Conservation (phyloP, 768 basidiomycete genomes). For the Amanita pseudoporphyria region DNA sequence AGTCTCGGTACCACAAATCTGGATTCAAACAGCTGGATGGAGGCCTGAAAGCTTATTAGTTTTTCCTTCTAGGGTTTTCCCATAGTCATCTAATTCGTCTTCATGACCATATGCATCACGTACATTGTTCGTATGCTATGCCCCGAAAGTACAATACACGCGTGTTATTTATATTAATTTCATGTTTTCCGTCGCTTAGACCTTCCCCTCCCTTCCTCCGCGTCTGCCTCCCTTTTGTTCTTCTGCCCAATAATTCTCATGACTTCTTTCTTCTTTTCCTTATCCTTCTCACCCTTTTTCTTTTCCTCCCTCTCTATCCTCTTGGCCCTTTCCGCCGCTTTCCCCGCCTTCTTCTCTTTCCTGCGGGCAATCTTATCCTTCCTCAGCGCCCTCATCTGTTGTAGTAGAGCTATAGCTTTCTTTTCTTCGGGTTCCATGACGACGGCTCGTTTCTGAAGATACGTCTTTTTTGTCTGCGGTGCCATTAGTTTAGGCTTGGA, state of each 20-base stretch:
- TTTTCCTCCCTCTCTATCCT: conserved; percentile 64
- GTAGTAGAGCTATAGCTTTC: conserved; percentile 81
- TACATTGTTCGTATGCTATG: neutral
- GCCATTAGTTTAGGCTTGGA: conserved; percentile 84
- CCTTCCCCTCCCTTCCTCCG: conserved; percentile 42
- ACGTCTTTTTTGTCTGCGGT: conserved; percentile 67
- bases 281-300: conserved; percentile 55
- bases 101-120: neutral
- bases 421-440: conserved; percentile 95
- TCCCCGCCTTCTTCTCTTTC: conserved; percentile 81
- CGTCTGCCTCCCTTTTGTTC: conserved; percentile 54
- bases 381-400: conserved; percentile 86
- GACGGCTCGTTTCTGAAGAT: conserved; percentile 90
- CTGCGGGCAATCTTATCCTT: conserved; percentile 79
- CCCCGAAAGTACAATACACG: neutral
- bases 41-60: neutral
- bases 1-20: neutral
- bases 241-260: conserved; percentile 69
- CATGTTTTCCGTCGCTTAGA: conserved; percentile 45
- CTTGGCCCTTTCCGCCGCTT: conserved; percentile 57
- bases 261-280: conserved; percentile 65
- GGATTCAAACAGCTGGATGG: conserved; percentile 7
- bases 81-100: neutral
- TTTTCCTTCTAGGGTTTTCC: neutral
- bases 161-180: neutral